Evolutionary conservation across 2,329 filamentous ascomycete genomes (phyloP).

Genomic region (Ceratocystis smalleyi): DNA sequence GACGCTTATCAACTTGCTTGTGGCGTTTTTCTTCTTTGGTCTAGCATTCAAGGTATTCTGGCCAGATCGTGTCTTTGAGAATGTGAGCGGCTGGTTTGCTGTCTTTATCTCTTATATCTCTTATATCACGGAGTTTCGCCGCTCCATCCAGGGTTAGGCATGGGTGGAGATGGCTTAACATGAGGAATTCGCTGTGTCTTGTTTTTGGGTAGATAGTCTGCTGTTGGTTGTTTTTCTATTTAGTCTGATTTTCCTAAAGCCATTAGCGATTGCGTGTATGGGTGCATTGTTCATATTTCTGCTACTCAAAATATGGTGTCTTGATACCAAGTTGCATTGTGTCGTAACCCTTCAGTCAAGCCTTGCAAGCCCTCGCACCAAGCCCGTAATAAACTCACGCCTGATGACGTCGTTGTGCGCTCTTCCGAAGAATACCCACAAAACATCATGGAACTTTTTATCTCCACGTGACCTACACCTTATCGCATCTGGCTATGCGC

Average conservation of each 20-base stretch:
- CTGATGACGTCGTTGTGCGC: constrained; percentile 14
- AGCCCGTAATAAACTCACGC: background rate
- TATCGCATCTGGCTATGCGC: constrained; percentile 15
- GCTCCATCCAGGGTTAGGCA: background rate
- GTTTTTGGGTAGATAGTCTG: background rate
- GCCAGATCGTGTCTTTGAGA: background rate
- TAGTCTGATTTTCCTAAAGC: background rate
- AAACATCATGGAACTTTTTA: background rate
- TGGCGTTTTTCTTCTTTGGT: background rate
- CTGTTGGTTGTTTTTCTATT: background rate
- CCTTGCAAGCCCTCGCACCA: background rate
- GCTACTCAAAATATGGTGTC: background rate
- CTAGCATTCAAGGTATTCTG: background rate
- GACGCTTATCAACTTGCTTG: background rate
- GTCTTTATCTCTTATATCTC: background rate
- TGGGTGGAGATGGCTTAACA: background rate
- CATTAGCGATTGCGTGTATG: background rate
- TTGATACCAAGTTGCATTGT: background rate
- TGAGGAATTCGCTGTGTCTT: background rate
- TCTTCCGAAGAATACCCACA: constrained; percentile 11
- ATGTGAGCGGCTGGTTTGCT: background rate
- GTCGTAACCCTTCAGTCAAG: background rate
- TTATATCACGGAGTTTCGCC: background rate
- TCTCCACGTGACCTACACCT: constrained; percentile 13
- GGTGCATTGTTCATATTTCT: background rate